Conservation (phyloP, 371 early-diverging fungal genomes). For the Mortierella sp. region DNA sequence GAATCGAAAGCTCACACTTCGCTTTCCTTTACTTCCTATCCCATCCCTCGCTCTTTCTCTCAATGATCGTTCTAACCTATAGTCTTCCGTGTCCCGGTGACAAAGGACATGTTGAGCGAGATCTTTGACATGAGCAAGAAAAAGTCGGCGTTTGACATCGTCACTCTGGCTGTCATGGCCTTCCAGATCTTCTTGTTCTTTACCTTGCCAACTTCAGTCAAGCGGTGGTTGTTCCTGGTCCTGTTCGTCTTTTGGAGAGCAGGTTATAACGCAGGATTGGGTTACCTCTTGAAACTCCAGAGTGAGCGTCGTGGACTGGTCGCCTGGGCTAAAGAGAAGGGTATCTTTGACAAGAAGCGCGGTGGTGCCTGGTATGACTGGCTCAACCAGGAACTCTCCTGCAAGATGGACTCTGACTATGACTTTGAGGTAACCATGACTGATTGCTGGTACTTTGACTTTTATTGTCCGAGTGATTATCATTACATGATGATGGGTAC, state of each 20-base stretch:
- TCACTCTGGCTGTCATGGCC: conserved; percentile 79
- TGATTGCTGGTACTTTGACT: background rate
- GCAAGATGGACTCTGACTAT: conserved; percentile 91
- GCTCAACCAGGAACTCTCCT: conserved; percentile 78
- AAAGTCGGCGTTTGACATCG: conserved; percentile 82
- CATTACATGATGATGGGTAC: no score
- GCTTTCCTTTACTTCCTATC: background rate
- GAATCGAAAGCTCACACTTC: background rate
- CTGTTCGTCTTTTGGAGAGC: conserved; percentile 90
- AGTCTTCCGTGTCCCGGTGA: conserved; percentile 81
- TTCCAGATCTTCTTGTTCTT: conserved; percentile 77
- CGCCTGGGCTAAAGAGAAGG: conserved; percentile 70
- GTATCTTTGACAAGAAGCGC: conserved; percentile 71
- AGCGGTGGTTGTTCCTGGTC: conserved; percentile 71
- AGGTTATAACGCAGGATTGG: conserved; percentile 90
- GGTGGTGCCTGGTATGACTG: conserved; percentile 65
- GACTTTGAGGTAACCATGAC: conserved; percentile 82
- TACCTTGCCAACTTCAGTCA: conserved; percentile 63
- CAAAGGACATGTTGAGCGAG: conserved; percentile 79
- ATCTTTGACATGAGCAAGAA: conserved; percentile 74
- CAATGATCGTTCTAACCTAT: background rate
- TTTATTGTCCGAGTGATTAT: background rate
- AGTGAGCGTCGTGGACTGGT: conserved; percentile 82
- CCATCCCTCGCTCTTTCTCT: background rate
- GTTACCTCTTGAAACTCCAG: conserved; percentile 85